Conservation (phyloP, 1,139 yeast genomes). For the Geotrichum candidum region DNA sequence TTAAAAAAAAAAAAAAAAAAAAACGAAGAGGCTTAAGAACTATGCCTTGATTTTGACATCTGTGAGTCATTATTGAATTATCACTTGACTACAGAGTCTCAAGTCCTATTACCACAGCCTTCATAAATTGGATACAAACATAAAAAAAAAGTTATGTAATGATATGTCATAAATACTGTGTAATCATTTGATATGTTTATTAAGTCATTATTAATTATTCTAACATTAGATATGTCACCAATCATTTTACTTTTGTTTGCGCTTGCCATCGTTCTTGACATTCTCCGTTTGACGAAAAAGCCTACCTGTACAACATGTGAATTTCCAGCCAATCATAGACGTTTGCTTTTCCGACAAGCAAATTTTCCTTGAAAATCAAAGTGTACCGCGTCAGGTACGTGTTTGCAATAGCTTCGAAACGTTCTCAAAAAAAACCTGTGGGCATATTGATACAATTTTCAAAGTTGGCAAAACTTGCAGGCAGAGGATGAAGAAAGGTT, state of each 20-base stretch:
- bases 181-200: too few relatives aligned
- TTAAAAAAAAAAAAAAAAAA: too few relatives aligned
- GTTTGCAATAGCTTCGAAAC: background rate
- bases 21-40: background rate
- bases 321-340: background rate
- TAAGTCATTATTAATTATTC: too few relatives aligned
- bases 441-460: background rate
- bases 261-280: background rate
- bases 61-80: background rate
- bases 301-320: too few relatives aligned
- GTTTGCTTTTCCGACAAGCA: background rate
- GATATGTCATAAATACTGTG: too few relatives aligned
- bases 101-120: background rate
- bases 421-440: background rate
- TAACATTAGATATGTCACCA: background rate
- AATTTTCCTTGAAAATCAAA: background rate
- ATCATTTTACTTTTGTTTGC: background rate
- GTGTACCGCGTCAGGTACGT: background rate
- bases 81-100: background rate
- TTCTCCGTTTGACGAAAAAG: background rate
- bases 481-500: too few relatives aligned
- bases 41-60: background rate
- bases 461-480: too few relatives aligned
- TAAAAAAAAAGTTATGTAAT: too few relatives aligned
- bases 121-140: background rate